phyloP scores from a whole-genome alignment of 306 rosid species.

The Mucuna pruriens region DNA sequence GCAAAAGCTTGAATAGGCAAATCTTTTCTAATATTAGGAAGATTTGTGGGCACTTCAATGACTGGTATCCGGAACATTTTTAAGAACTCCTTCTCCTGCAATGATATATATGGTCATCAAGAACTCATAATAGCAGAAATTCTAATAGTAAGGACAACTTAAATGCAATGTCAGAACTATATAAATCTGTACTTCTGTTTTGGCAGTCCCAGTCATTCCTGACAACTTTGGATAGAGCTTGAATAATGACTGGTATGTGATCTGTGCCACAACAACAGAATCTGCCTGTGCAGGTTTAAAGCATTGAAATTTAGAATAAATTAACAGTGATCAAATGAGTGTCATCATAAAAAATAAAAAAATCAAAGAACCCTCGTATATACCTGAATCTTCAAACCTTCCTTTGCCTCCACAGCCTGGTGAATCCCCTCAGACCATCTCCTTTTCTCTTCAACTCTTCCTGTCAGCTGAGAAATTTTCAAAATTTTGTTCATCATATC shows the following conservation, averaged over 20 bases:
- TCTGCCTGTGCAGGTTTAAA: conserved; percentile 71
- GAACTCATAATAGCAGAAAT: conserved; percentile 30
- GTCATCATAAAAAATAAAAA: conserved; percentile 24
- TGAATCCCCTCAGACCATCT: conserved; percentile 99
- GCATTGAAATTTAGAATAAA: conserved; percentile 47
- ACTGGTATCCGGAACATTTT: conserved; percentile 95
- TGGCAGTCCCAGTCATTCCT: conserved; percentile 99
- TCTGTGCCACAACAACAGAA: conserved; percentile 97
- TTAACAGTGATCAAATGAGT: conserved; percentile 21
- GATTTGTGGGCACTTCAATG: conserved; percentile 96
- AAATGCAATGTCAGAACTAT: conserved; percentile 40
- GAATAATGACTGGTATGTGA: conserved; percentile 96
- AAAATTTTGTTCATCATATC: conserved; percentile 29
- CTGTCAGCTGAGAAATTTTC: conserved; percentile 69
- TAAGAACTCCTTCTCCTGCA: conserved; percentile 95
- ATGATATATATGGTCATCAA: conserved; percentile 39
- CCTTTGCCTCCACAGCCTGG: conserved; percentile 99
- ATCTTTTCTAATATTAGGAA: conserved; percentile 90
- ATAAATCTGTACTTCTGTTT: conserved; percentile 78
- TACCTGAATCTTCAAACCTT: conserved; percentile 95
- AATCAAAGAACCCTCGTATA: conserved; percentile 30
- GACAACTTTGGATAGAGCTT: conserved; percentile 97
- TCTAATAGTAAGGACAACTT: conserved; percentile 31
- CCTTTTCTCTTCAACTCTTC: conserved; percentile 97
- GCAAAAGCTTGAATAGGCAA: conserved; percentile 98